Evolutionary conservation across 2,329 filamentous ascomycete species (phyloP), one percentile per base, ranked within the genome.

Genomic region (Moelleriella libera): DNA sequence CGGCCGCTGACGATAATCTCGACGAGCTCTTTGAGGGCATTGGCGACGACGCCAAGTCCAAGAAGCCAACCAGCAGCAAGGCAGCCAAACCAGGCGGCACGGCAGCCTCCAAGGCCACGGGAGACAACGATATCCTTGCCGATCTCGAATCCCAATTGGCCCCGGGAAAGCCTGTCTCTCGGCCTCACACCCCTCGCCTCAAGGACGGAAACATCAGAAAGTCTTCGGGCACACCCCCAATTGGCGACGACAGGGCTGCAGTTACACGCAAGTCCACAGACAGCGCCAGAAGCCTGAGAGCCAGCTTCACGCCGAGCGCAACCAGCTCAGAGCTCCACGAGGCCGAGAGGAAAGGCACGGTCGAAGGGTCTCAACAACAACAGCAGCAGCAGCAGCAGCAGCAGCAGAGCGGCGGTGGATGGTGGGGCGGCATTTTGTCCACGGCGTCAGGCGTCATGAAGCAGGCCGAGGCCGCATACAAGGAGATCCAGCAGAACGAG

Each of bases 401-500:
- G 45, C 58, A 59, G 49, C 52, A 55, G 29, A 43, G 54, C 37
- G 79, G 83, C 50, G 86, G 87, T 53, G 83, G 88, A 47, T 94
- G 88, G 85, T 95, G 88, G 85, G 88, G 88, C 59, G 83, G 87
- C 28, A 68, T 96, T 46, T 76, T 92, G 58, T 86, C 85, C 41
- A 89, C 87, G 0, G 88, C 88, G 37, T 79, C 83, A 4, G 83
- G 85, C n/a, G 86, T 84, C 30, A 81, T 94, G 67, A 94, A 94
- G 71, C 87, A 90, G 63, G 90, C 92, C 44, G 89, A 96, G 66
- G 87, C 83, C 6, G 84, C 89, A 1, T 89, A 94, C 53, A 94
- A 90, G 63, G 88, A 97, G 64, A 89, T 98, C 44, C 87, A 95
- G 63, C 83, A 92, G 61, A 96, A 94, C 58, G 88, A 97, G 61